A percentile compares a stretch with the other conserved stretches of the same genome.
Evolutionary conservation across 2,329 filamentous ascomycete genomes (phyloP).

Genomic region (Sporothrix variecibatus): DNA sequence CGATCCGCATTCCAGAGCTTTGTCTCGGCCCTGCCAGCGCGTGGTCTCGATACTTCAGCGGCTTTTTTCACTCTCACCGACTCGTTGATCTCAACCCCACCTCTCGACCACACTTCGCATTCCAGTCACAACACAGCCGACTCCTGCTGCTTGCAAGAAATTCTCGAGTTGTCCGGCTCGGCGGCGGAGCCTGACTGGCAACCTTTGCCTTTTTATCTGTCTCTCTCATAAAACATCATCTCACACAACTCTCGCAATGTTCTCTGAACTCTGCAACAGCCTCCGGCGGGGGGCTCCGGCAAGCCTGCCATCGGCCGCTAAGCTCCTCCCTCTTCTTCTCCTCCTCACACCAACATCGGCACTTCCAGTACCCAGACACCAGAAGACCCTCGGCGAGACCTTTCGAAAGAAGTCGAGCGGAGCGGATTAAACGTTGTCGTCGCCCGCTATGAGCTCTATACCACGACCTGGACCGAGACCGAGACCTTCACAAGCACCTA

Average conservation of each 20-base stretch:
- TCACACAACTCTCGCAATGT: slow-evolving; percentile 15
- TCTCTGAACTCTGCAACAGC: slow-evolving; percentile 7
- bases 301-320: background rate
- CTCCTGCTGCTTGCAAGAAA: slow-evolving; percentile 7
- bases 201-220: background rate
- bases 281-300: background rate
- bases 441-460: slow-evolving; percentile 43
- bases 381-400: slow-evolving; percentile 51
- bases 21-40: slow-evolving; percentile 12
- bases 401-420: slow-evolving; percentile 52
- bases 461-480: slow-evolving; percentile 63
- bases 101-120: slow-evolving; percentile 14
- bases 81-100: slow-evolving; percentile 22
- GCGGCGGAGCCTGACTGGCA: slow-evolving; percentile 18
- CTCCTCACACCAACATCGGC: slow-evolving; percentile 40
- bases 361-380: slow-evolving; percentile 48
- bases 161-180: slow-evolving; percentile 8
- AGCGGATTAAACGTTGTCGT: slow-evolving; percentile 38
- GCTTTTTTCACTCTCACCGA: slow-evolving; percentile 5
- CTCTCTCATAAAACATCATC: background rate
- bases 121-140: slow-evolving; percentile 17
- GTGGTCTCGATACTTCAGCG: background rate
- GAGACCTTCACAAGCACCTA: slow-evolving; percentile 61
- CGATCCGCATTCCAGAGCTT: slow-evolving; percentile 14
- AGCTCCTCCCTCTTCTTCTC: slow-evolving; percentile 20